Evolutionary conservation across 305 asterid genomes (phyloP).

Genomic region (Petunia hybrid): DNA sequence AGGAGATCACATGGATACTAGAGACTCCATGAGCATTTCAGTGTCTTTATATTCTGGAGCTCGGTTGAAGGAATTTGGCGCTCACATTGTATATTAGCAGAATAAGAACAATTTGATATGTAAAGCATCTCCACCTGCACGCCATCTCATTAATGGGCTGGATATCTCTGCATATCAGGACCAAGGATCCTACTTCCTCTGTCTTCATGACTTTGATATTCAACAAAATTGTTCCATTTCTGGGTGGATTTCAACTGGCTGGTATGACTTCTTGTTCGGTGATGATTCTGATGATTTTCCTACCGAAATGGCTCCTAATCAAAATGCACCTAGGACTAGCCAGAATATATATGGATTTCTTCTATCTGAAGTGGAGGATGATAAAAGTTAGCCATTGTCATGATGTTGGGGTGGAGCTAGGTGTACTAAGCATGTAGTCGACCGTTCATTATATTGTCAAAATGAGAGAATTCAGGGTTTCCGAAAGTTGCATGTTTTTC

Average conservation of each 20-base stretch:
- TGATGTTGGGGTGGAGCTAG: constrained; percentile 5
- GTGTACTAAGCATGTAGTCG: neutral
- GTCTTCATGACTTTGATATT: constrained; percentile 19
- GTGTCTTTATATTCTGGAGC: neutral
- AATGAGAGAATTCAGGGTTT: neutral
- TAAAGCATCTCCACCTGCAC: neutral
- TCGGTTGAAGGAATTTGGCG: constrained; percentile 5
- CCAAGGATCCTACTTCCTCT: constrained; percentile 5
- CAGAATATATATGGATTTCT: neutral
- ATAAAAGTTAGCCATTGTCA: neutral
- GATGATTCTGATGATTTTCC: neutral
- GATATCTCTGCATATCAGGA: neutral
- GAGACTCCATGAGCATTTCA: constrained; percentile 11
- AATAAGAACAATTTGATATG: constrained; percentile 10
- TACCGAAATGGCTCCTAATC: too few relatives aligned
- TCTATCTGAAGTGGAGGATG: constrained; percentile 1
- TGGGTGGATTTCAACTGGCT: neutral
- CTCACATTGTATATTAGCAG: neutral
- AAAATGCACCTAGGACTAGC: too few relatives aligned
- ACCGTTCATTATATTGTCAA: neutral
- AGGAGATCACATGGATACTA: constrained; percentile 7
- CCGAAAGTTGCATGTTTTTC: neutral
- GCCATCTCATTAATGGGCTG: neutral
- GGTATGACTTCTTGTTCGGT: constrained; percentile 5
- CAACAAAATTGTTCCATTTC: neutral